These are phyloP conservation scores for Volutella citrinella DNA, from an alignment of 2,329 filamentous ascomycete species.

Conservation along the genomic window DNA sequence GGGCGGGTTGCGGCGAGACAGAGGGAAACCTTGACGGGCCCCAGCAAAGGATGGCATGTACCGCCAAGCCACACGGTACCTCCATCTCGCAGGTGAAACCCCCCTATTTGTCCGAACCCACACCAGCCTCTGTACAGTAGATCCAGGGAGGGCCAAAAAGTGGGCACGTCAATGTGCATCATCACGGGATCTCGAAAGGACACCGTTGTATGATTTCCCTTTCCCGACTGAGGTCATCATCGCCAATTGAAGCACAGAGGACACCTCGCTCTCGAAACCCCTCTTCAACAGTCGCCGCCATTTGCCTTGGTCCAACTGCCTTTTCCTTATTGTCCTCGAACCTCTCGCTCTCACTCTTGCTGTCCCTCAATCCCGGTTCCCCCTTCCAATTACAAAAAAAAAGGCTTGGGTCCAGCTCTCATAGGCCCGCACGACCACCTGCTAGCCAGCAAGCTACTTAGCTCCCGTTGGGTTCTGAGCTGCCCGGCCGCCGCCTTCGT, in stretches of 20 bases:
- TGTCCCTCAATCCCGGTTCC: neutral
- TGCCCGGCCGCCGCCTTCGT: too few species aligned
- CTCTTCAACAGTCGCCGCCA: conserved; percentile 1
- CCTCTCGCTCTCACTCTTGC: conserved; percentile 1
- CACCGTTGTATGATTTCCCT: conserved; percentile 32
- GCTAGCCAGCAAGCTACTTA: conserved; percentile 9
- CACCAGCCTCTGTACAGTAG: too few species aligned
- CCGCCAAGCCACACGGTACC: neutral
- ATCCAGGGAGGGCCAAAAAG: conserved; percentile 20
- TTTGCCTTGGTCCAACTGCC: conserved; percentile 2
- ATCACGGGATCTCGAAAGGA: conserved; percentile 38
- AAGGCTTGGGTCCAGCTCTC: conserved; percentile 7
- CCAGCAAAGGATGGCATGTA: too few species aligned
- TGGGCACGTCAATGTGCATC: conserved; percentile 23
- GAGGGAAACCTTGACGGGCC: too few species aligned
- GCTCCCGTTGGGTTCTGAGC: conserved; percentile 3
- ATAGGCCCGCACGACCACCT: too few species aligned
- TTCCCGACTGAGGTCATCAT: conserved; percentile 27
- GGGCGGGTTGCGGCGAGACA: too few species aligned
- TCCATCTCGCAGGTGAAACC: too few species aligned
- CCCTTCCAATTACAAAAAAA: too few species aligned
- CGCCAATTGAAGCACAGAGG: conserved; percentile 25
- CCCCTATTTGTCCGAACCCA: too few species aligned
- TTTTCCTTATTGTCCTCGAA: conserved; percentile 9
- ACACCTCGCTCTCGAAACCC: conserved; percentile 12